Conservation (phyloP, 495 filamentous ascomycete species). For the Bombardia bombarda region DNA sequence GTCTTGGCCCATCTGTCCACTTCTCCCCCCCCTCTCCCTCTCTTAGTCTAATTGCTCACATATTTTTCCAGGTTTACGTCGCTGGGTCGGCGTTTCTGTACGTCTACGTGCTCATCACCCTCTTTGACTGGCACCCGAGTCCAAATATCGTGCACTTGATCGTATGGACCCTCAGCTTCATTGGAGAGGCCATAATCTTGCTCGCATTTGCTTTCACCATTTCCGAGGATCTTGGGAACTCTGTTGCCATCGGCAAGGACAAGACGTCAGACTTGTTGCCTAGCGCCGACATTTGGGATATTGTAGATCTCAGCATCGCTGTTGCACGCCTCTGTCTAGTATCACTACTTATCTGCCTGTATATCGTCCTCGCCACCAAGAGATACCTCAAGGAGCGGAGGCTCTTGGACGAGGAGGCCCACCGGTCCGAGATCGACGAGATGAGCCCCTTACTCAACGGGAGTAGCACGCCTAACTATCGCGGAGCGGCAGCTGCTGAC, state of each 20-base stretch:
- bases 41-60: conserved; percentile 10
- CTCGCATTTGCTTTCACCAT: conserved; percentile 55
- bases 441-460: conserved; percentile 43
- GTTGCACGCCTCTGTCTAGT: conserved; percentile 34
- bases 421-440: conserved; percentile 37
- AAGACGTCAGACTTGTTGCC: conserved; percentile 12
- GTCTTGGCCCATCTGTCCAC: conserved; percentile 25
- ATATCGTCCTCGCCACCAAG: conserved; percentile 20
- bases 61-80: conserved; percentile 60
- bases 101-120: conserved; percentile 60
- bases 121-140: conserved; percentile 69
- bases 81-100: conserved; percentile 56
- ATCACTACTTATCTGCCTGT: conserved; percentile 33
- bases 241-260: no score
- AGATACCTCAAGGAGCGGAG: conserved; percentile 23
- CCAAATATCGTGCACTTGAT: conserved; percentile 65
- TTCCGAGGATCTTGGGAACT: conserved; percentile 40
- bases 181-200: conserved; percentile 62
- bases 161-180: conserved; percentile 61
- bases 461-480: conserved; percentile 21
- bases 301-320: conserved; percentile 41
- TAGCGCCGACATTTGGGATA: conserved; percentile 36
- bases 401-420: conserved; percentile 32
- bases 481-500: conserved; percentile 20
- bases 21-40: not conserved